These are phyloP conservation scores for Phytophthora sp. DNA, from an alignment of 352 stramenopile genomes.

Conservation along the genomic window DNA sequence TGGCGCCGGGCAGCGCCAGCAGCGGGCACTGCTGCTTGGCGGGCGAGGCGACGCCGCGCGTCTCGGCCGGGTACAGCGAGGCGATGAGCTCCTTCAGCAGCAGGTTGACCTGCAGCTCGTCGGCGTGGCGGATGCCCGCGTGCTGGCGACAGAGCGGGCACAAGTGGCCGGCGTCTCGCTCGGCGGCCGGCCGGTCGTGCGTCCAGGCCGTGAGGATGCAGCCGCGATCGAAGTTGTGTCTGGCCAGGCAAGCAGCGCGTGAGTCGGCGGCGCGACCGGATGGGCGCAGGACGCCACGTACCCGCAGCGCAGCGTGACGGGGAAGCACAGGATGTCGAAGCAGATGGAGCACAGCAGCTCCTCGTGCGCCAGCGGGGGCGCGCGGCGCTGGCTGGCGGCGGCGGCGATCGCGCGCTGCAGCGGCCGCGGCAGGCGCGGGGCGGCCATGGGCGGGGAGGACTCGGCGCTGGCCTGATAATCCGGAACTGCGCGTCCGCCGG, in stretches of 20 bases:
- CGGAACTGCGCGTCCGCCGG: background rate
- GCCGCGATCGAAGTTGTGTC: constrained; percentile 86
- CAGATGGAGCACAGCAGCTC: constrained; percentile 77
- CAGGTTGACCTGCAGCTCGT: constrained; percentile 69
- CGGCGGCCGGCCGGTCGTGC: constrained; percentile 40
- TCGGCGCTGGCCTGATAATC: background rate
- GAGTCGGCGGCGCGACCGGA: no score
- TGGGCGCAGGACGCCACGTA: background rate
- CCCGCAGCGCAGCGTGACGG: constrained; percentile 77
- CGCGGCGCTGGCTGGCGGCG: constrained; percentile 18
- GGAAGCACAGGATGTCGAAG: constrained; percentile 79
- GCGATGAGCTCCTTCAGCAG: constrained; percentile 68
- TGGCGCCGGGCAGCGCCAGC: constrained; percentile 26
- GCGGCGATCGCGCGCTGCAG: constrained; percentile 29
- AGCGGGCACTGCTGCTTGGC: constrained; percentile 52
- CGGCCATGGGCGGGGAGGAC: background rate
- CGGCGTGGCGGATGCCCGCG: constrained; percentile 18
- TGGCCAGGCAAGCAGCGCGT: constrained; percentile 21
- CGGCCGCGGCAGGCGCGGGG: constrained; percentile 24
- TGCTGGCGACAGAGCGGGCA: constrained; percentile 75
- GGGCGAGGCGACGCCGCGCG: constrained; percentile 34
- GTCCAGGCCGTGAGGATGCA: constrained; percentile 75
- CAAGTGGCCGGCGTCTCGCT: constrained; percentile 26
- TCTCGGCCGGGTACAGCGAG: constrained; percentile 62
- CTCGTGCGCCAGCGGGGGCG: constrained; percentile 31